Conservation (phyloP, 2,329 filamentous ascomycete species). For the Cyclaneusma minus region DNA sequence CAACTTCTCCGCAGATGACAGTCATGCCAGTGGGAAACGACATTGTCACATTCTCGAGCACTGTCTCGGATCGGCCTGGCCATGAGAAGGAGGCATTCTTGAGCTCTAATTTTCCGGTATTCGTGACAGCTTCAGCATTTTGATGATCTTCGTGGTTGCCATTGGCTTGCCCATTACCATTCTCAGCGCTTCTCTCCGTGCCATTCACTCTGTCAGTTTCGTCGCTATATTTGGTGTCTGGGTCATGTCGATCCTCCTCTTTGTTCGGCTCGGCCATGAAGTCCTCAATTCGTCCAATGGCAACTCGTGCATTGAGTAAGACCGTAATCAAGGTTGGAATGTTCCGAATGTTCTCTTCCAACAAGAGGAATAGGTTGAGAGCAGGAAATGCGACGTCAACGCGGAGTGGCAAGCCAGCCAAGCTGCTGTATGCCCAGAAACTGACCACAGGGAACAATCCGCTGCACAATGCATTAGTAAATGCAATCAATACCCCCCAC, state of each 20-base stretch:
- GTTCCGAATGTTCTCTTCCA: conserved; percentile 59
- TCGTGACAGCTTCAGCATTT: neutral
- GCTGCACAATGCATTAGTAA: conserved; percentile 56
- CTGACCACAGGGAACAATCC: conserved; percentile 66
- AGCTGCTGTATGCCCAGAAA: conserved; percentile 65
- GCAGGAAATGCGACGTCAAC: conserved; percentile 81
- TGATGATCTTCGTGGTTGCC: conserved; percentile 19
- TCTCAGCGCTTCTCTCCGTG: too few species aligned
- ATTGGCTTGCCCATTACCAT: conserved; percentile 15
- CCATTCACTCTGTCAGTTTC: conserved; percentile 19
- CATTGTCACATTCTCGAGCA: conserved; percentile 36
- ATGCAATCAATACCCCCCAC: conserved; percentile 45
- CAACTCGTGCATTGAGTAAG: conserved; percentile 68
- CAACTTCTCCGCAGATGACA: conserved; percentile 47
- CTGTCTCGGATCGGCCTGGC: conserved; percentile 47
- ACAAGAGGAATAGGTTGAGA: conserved; percentile 61
- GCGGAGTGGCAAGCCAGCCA: conserved; percentile 50
- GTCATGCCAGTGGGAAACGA: conserved; percentile 40
- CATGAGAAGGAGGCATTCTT: conserved; percentile 60
- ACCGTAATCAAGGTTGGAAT: conserved; percentile 62
- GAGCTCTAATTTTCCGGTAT: conserved; percentile 27
- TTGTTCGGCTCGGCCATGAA: conserved; percentile 83
- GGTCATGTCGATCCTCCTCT: conserved; percentile 26
- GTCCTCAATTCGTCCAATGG: conserved; percentile 64
- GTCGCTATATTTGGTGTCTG: conserved; percentile 10